These are phyloP conservation scores for Fallopia convolvulus DNA, from an alignment of 148 eudicot genomes.

Conservation along the genomic window DNA sequence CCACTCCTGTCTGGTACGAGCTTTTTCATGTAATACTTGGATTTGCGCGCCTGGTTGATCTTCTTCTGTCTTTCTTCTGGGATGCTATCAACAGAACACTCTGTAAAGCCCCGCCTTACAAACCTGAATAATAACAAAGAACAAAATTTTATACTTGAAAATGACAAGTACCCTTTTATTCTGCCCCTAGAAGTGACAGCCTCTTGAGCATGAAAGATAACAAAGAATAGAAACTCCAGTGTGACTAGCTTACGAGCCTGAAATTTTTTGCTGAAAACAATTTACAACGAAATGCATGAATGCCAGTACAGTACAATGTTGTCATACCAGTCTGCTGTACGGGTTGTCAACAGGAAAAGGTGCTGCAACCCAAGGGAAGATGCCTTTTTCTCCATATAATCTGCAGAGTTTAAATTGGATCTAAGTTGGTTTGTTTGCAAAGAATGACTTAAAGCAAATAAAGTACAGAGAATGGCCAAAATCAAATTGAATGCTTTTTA, in stretches of 20 bases:
- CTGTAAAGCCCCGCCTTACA: slow-evolving; percentile 82
- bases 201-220: not conserved
- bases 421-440: not conserved
- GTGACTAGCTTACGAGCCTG: not conserved
- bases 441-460: not conserved
- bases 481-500: not conserved
- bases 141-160: not conserved
- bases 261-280: not conserved
- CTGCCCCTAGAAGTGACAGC: not conserved
- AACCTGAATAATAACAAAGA: slow-evolving; percentile 59
- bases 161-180: not conserved
- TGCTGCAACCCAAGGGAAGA: slow-evolving; percentile 61
- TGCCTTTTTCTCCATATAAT: slow-evolving; percentile 90
- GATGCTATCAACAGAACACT: slow-evolving; percentile 65
- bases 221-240: not conserved
- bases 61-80: slow-evolving; percentile 70
- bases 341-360: slow-evolving; percentile 85
- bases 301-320: not conserved
- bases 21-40: slow-evolving; percentile 86
- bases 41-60: slow-evolving; percentile 70
- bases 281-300: not conserved
- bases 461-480: not conserved
- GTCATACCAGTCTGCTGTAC: slow-evolving; percentile 94
- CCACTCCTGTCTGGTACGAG: slow-evolving; percentile 75
- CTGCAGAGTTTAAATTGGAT: slow-evolving; percentile 27